phyloP scores from a whole-genome alignment of 2,329 filamentous ascomycete genomes.

The Alternaria conjuncta region DNA sequence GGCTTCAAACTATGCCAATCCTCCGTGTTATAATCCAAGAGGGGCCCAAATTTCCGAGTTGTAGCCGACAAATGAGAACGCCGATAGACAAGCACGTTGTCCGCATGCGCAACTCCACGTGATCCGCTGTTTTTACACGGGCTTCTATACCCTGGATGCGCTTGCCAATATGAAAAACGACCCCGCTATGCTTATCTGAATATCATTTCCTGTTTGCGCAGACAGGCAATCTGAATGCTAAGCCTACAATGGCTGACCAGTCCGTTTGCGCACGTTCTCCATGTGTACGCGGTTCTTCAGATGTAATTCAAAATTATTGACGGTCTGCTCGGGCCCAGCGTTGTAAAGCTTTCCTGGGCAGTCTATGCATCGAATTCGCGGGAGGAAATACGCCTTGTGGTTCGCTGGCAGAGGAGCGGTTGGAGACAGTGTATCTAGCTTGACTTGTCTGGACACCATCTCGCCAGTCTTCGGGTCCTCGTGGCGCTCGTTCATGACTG shows the following conservation, averaged over 20 bases:
- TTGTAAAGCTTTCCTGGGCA: conserved; percentile 95
- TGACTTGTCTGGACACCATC: conserved; percentile 55
- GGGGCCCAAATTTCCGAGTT: conserved; percentile 19
- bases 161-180: conserved; percentile 16
- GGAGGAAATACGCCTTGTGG: conserved; percentile 81
- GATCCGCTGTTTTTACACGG: conserved; percentile 30
- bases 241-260: conserved; percentile 20
- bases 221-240: background rate
- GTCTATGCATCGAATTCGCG: conserved; percentile 88
- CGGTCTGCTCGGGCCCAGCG: conserved; percentile 81
- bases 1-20: conserved; percentile 5
- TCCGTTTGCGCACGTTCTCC: conserved; percentile 44
- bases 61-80: conserved; percentile 37
- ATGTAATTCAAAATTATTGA: conserved; percentile 92
- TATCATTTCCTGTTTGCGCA: conserved; percentile 1
- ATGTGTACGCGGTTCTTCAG: conserved; percentile 80
- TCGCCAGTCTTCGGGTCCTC: conserved; percentile 63
- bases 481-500: conserved; percentile 69
- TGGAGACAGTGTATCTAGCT: conserved; percentile 54
- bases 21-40: conserved; percentile 10
- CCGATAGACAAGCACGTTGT: conserved; percentile 33
- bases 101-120: conserved; percentile 15
- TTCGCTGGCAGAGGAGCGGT: conserved; percentile 65
- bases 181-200: conserved; percentile 10
- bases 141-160: conserved; percentile 14